Base-by-base conservation (phyloP, 345 rosid species). In the Lumnitzera littorea region DNA sequence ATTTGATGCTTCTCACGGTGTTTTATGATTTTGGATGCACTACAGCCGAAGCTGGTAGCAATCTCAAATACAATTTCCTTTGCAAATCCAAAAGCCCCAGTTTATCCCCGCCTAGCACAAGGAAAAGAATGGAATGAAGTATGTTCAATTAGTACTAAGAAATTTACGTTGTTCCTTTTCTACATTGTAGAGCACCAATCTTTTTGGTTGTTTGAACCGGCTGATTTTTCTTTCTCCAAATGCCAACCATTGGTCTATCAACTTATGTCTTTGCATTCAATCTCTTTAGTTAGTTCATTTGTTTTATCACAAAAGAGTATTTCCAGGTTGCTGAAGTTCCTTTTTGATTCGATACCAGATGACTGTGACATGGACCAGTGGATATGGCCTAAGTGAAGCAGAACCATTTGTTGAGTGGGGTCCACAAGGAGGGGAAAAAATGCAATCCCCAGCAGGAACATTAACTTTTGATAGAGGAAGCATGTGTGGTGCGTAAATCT, bases 301-400 rank as follows among this genome's bases (percentile, higher is more conserved):
- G 15, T 59, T 36, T 36, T 36, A 9, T 36, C 43, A 36, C 43
- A 36, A 36, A 36, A 36, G 43, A 36, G 11, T 36, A 36, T 9
- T 36, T 36, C 36, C 9, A 36, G 43, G 43, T 36, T 36, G 43
- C 43, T 36, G 43, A 36, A 36, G 43, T 36, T 36, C 43, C 43
- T 4, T 36, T 9, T 36, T 36, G 43, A 36, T 36, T 6, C 3
- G 43, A 36, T 7, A 36, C 48, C 76, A 92, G 97, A 87, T 89
- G 96, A 84, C 96, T 0, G 88, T 90, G 23, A 94, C 97, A 12
- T 94, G 99, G 99, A 94, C 99, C 7, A 94, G 99, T 64, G 99
- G 99, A 20, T 94, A 90, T 68, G 67, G 77, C 70, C 70, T 88
- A 43, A 62, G 72, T 46, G 97, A 90, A 77, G 90, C 99, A 51